Evolutionary conservation across 2,329 filamentous ascomycete genomes (phyloP).

Genomic region (Exophiala bonariae): DNA sequence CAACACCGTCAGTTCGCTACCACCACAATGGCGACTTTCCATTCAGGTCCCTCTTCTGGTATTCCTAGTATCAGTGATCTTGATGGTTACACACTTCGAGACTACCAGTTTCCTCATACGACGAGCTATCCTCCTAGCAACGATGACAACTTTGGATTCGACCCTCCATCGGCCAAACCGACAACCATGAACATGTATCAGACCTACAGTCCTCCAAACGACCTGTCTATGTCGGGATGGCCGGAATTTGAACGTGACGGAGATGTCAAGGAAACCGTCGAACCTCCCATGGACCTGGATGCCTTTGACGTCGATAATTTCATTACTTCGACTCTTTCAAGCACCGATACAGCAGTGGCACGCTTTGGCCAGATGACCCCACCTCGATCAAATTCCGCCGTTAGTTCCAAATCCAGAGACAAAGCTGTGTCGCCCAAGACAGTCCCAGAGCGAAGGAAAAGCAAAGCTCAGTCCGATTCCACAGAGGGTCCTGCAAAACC

Average conservation of each 20-base stretch:
- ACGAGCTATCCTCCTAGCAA: slow-evolving; percentile 8
- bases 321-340: slow-evolving; percentile 20
- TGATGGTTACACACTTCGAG: slow-evolving; percentile 24
- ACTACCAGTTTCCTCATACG: slow-evolving; percentile 17
- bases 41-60: slow-evolving; percentile 17
- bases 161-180: slow-evolving; percentile 21
- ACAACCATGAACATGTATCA: slow-evolving; percentile 18
- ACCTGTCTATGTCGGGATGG: slow-evolving; percentile 20
- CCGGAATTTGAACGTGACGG: slow-evolving; percentile 24
- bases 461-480: slow-evolving; percentile 16
- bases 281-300: slow-evolving; percentile 9
- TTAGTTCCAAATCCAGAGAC: slow-evolving; percentile 15
- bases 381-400: slow-evolving; percentile 25
- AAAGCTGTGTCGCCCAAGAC: slow-evolving; percentile 22
- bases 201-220: slow-evolving; percentile 24
- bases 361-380: slow-evolving; percentile 29
- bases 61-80: slow-evolving; percentile 24
- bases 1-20: not conserved
- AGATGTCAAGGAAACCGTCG: slow-evolving; percentile 17
- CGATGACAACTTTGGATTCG: slow-evolving; percentile 29
- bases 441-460: slow-evolving; percentile 15
- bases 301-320: slow-evolving; percentile 24
- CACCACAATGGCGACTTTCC: slow-evolving; percentile 12
- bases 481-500: slow-evolving; percentile 9
- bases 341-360: slow-evolving; percentile 18